phyloP scores from a whole-genome alignment of 495 filamentous ascomycete genomes.

The Talaromyces stipitatus region DNA sequence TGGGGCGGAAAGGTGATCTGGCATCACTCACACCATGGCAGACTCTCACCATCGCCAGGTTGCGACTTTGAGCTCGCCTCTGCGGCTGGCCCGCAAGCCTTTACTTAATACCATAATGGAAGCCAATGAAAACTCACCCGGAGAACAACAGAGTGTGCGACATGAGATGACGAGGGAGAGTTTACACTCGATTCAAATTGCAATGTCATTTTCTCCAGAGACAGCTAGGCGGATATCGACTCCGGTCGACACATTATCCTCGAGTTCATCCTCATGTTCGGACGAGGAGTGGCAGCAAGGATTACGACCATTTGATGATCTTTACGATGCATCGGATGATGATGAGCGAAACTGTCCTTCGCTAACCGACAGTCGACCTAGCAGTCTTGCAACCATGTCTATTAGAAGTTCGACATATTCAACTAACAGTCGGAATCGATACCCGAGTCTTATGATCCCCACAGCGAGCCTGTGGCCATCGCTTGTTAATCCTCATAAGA shows the following conservation, averaged over 20 bases:
- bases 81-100: slow-evolving; percentile 63
- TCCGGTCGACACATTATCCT: slow-evolving; percentile 23
- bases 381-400: slow-evolving; percentile 30
- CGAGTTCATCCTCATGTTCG: slow-evolving; percentile 33
- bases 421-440: slow-evolving; percentile 37
- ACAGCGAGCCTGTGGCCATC: slow-evolving; percentile 50
- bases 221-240: slow-evolving; percentile 6
- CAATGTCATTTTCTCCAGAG: slow-evolving; percentile 6
- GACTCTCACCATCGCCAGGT: slow-evolving; percentile 48
- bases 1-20: slow-evolving; percentile 9
- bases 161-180: slow-evolving; percentile 11
- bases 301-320: slow-evolving; percentile 61
- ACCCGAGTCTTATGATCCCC: slow-evolving; percentile 70
- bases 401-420: slow-evolving; percentile 32
- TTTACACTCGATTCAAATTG: slow-evolving; percentile 15
- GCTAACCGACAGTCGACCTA: slow-evolving; percentile 26
- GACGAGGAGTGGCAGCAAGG: slow-evolving; percentile 39
- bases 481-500: slow-evolving; percentile 43
- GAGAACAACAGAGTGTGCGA: slow-evolving; percentile 4
- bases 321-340: slow-evolving; percentile 76
- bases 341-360: slow-evolving; percentile 52
- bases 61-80: slow-evolving; percentile 46
- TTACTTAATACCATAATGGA: slow-evolving; percentile 85
- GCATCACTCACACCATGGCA: slow-evolving; percentile 43
- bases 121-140: slow-evolving; percentile 24